These are phyloP conservation scores for Plasmodium gallinaceum DNA, from an alignment of 169 alveolate species.

Conservation along the genomic window DNA sequence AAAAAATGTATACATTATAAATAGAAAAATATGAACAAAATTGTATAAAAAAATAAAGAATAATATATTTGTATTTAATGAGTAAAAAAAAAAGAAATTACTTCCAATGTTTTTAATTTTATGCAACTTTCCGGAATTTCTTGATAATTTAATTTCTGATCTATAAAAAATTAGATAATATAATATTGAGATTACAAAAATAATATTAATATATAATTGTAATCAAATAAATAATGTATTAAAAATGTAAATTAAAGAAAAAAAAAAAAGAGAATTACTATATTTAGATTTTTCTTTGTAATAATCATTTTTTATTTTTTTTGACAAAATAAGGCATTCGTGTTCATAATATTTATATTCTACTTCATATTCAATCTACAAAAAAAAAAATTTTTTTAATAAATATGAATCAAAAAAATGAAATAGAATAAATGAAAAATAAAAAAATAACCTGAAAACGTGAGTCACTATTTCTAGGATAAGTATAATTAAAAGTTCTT, in stretches of 20 bases:
- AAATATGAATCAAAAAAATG: too few relatives aligned
- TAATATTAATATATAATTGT: background rate
- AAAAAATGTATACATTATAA: slow-evolving; percentile 1
- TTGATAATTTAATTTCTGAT: slow-evolving; percentile 60
- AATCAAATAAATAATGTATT: background rate
- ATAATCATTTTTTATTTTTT: slow-evolving; percentile 76
- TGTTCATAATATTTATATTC: slow-evolving; percentile 76
- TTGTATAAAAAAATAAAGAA: background rate
- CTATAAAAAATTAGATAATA: slow-evolving; percentile 6
- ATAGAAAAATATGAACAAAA: background rate
- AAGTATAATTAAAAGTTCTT: slow-evolving; percentile 65
- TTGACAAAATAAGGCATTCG: slow-evolving; percentile 59
- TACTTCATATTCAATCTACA: slow-evolving; percentile 68
- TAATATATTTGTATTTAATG: background rate
- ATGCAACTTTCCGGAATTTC: slow-evolving; percentile 77
- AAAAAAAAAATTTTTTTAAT: too few relatives aligned
- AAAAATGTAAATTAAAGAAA: slow-evolving; percentile 10
- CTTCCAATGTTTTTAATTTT: slow-evolving; percentile 72
- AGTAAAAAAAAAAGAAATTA: slow-evolving; percentile 4
- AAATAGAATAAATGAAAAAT: background rate
- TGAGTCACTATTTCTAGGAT: slow-evolving; percentile 65
- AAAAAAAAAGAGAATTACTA: slow-evolving; percentile 42
- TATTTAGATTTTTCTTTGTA: slow-evolving; percentile 42
- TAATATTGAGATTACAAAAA: background rate
- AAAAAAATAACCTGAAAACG: slow-evolving; percentile 61